A percentile compares a stretch with the other conserved stretches of the same genome.
These are phyloP conservation scores for Talaromyces sp. DNA, from an alignment of 2,329 filamentous ascomycete species.

Conservation along the genomic window DNA sequence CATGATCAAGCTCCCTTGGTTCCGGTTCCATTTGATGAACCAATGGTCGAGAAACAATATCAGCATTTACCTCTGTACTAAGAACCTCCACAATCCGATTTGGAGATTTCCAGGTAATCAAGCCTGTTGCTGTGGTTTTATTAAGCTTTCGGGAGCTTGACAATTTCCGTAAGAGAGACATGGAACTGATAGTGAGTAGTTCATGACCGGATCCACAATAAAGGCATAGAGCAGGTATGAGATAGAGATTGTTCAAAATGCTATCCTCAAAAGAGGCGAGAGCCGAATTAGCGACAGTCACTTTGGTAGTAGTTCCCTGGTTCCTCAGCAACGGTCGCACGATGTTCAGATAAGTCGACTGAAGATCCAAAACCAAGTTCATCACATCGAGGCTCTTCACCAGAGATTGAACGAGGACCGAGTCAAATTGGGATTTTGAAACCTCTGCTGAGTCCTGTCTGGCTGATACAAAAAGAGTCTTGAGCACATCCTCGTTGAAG, in stretches of 20 bases:
- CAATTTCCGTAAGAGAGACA: slow-evolving; percentile 80
- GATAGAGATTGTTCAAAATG: slow-evolving; percentile 71
- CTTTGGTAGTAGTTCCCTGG: slow-evolving; percentile 57
- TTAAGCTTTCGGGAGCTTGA: slow-evolving; percentile 79
- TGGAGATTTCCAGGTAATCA: slow-evolving; percentile 61
- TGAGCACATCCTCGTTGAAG: slow-evolving; percentile 86
- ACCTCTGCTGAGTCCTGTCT: slow-evolving; percentile 73
- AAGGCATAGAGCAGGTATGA: slow-evolving; percentile 78
- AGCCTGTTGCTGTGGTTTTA: slow-evolving; percentile 62
- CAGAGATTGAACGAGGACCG: slow-evolving; percentile 75
- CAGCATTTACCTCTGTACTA: slow-evolving; percentile 73
- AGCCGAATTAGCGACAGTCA: slow-evolving; percentile 67
- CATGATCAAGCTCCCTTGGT: slow-evolving; percentile 68
- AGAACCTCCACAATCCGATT: slow-evolving; percentile 88
- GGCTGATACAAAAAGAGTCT: slow-evolving; percentile 71
- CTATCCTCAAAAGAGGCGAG: slow-evolving; percentile 92
- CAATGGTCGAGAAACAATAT: slow-evolving; percentile 73
- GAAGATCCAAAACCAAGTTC: slow-evolving; percentile 76
- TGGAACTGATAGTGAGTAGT: slow-evolving; percentile 72
- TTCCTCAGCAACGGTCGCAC: slow-evolving; percentile 74
- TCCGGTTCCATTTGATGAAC: slow-evolving; percentile 63
- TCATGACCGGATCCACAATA: slow-evolving; percentile 84
- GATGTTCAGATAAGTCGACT: slow-evolving; percentile 87
- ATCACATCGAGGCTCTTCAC: slow-evolving; percentile 80
- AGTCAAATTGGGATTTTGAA: slow-evolving; percentile 69